Evolutionary conservation across 345 rosid genomes (phyloP).

Genomic region (Salix suchowensis): DNA sequence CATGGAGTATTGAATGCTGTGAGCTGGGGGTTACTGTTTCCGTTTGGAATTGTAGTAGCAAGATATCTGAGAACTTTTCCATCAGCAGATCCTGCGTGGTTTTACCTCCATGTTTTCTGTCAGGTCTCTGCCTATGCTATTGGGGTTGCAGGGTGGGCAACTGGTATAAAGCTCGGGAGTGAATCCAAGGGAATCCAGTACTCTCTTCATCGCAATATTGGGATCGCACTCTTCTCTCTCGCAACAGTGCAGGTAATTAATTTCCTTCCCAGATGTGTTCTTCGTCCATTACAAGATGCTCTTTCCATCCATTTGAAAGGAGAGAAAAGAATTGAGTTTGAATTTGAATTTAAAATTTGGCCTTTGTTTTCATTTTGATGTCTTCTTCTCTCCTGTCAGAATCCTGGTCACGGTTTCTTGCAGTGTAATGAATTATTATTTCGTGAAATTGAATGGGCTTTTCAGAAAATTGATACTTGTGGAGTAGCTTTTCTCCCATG

Average conservation of each 20-base stretch:
- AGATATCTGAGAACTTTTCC: slow-evolving; percentile 62
- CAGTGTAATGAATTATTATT: background rate
- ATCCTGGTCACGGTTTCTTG: background rate
- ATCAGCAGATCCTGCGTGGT: slow-evolving; percentile 87
- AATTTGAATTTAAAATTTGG: too few relatives aligned
- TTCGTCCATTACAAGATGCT: too few relatives aligned
- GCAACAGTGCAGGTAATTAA: slow-evolving; percentile 71
- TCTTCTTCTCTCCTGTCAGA: background rate
- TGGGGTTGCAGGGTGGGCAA: slow-evolving; percentile 90
- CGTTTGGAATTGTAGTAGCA: slow-evolving; percentile 61
- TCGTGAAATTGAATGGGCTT: too few relatives aligned
- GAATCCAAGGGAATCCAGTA: slow-evolving; percentile 47
- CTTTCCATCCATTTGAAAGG: too few relatives aligned
- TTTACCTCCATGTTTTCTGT: slow-evolving; percentile 67
- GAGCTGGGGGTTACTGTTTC: slow-evolving; percentile 87
- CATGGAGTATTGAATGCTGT: slow-evolving; percentile 83
- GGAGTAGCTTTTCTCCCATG: too few relatives aligned
- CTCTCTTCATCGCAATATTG: slow-evolving; percentile 53
- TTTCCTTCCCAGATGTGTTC: background rate
- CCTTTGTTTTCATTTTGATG: background rate
- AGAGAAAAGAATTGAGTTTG: too few relatives aligned
- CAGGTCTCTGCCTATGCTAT: slow-evolving; percentile 66
- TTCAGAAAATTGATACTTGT: too few relatives aligned
- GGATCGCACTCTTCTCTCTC: slow-evolving; percentile 60
- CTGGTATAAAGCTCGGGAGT: slow-evolving; percentile 79